Percentiles rank a stretch among this genome's conserved stretches.
Conservation (phyloP, 371 early-diverging fungal genomes). For the Rhizopus stolonifer region DNA sequence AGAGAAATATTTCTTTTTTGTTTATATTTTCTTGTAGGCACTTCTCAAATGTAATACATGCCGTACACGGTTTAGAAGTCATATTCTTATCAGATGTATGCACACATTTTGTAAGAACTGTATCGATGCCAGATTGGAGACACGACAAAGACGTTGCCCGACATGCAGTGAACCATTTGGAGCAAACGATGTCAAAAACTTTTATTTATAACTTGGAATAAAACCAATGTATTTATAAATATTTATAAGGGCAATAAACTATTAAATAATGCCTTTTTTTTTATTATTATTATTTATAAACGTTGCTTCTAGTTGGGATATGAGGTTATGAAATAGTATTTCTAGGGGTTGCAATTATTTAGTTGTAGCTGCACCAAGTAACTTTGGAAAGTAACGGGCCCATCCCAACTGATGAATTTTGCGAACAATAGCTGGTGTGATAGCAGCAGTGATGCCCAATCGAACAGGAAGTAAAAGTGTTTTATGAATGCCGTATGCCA, state of each 20-base stretch:
- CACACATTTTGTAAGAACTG: constrained; percentile 97
- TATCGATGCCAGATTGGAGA: constrained; percentile 85
- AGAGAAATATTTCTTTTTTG: not conserved
- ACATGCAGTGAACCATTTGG: constrained; percentile 94
- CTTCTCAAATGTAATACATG: constrained; percentile 91
- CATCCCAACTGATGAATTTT: constrained; percentile 42
- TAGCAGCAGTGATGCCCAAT: constrained; percentile 43
- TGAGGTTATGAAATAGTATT: not conserved
- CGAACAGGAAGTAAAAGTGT: constrained; percentile 48
- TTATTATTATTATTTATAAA: constrained; percentile 4
- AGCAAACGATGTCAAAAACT: constrained; percentile 84
- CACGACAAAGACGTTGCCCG: constrained; percentile 98
- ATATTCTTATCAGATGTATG: constrained; percentile 88
- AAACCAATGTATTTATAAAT: too few species aligned
- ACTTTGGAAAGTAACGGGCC: constrained; percentile 37
- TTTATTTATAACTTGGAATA: constrained; percentile 70
- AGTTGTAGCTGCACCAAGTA: constrained; percentile 22
- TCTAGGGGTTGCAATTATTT: constrained; percentile 7
- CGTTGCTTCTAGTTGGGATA: not conserved
- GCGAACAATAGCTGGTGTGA: constrained; percentile 46
- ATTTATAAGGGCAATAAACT: too few species aligned
- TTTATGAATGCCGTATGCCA: constrained; percentile 54
- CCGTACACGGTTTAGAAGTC: constrained; percentile 80
- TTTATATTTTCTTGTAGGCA: constrained; percentile 44
- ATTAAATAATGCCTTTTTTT: not conserved